Percentiles rank a stretch among this genome's conserved stretches.
These are phyloP conservation scores for Elsinoe australis DNA, from an alignment of 2,329 filamentous ascomycete species.

Conservation along the genomic window DNA sequence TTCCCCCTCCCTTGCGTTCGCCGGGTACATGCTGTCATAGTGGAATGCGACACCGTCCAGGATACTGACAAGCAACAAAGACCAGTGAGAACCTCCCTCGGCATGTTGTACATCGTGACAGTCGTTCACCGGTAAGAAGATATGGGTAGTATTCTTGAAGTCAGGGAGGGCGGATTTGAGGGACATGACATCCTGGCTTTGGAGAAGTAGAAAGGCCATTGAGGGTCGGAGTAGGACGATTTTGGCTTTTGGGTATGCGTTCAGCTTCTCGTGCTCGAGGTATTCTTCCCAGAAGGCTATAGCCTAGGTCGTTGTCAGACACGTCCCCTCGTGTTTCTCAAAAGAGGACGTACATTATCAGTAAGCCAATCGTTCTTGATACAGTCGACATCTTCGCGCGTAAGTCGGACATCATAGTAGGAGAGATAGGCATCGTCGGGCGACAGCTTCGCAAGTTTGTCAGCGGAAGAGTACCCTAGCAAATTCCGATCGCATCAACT, in stretches of 20 bases:
- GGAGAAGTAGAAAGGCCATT: constrained; percentile 87
- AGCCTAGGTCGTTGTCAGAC: constrained; percentile 47
- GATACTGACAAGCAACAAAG: constrained; percentile 76
- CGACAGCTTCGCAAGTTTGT: neutral
- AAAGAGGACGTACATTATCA: constrained; percentile 60
- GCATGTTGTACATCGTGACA: constrained; percentile 64
- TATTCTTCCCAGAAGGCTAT: constrained; percentile 98
- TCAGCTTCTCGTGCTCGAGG: constrained; percentile 81
- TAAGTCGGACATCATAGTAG: constrained; percentile 61
- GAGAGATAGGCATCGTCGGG: constrained; percentile 64
- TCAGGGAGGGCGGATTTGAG: constrained; percentile 66
- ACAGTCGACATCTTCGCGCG: constrained; percentile 78
- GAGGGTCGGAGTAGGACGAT: constrained; percentile 86
- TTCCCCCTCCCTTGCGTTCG: constrained; percentile 67
- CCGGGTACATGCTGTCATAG: constrained; percentile 77
- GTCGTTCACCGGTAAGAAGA: constrained; percentile 95
- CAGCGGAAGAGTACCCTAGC: constrained; percentile 2
- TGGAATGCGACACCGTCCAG: constrained; percentile 91
- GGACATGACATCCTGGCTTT: constrained; percentile 52
- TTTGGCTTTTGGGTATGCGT: constrained; percentile 69
- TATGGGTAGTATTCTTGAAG: constrained; percentile 74
- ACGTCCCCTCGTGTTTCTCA: neutral
- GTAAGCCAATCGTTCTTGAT: constrained; percentile 93
- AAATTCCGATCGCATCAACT: constrained; percentile 20
- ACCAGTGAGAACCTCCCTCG: constrained; percentile 95